Base-by-base conservation (phyloP, 1,284 basidiomycete genomes). In the Hortiboletus rubellus region DNA sequence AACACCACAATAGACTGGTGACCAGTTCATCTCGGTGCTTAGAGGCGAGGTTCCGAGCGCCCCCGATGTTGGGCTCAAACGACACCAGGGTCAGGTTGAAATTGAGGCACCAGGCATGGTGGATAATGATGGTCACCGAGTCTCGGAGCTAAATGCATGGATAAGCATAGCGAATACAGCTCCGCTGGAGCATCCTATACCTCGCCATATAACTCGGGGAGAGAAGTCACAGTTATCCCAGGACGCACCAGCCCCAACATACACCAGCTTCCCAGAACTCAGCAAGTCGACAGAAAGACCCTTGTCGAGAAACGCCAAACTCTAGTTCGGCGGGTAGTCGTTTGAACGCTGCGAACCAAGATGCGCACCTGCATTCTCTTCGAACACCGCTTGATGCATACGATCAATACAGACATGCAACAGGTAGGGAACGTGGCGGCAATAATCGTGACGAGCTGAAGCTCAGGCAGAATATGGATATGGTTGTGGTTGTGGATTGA, bases 31-130 rank as follows among this genome's bases (percentile, higher is more conserved):
- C n/a, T 11, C 24, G 11, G 18, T 54, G 24, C 11, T 15, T 22
- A 5, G 52, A 24, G 17, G 54, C 60, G 12, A 79, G 66, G 45
- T 75, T 68, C n/a, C 71, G 62, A 1, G 72, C 72, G 18, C 71
- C 75, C 10, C 60, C 57, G 22, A 79, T 62, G 38, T 72, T 66
- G 2, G 71, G 57, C 50, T 78, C 77, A 44, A 77, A 76, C 0
- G 76, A 75, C 3, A 65, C 57, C 3, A 79, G 59, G 0, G 72
- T 62, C 33, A 75, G 55, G 55, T 78, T 79, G 65, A 79, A 79
- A 54, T 79, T 72, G 27, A 79, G 66, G 17, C 65, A 68, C 77
- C 78, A 79, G 1, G 78, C 76, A 41, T 71, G 74, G 14, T 36
- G 34, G 12, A 36, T 36, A 5, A 15, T 15, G 14, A 36, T 36